Percentiles rank a stretch among this genome's conserved stretches.
Evolutionary conservation across 768 basidiomycete genomes (phyloP).

Genomic region (Lactarius quietus): DNA sequence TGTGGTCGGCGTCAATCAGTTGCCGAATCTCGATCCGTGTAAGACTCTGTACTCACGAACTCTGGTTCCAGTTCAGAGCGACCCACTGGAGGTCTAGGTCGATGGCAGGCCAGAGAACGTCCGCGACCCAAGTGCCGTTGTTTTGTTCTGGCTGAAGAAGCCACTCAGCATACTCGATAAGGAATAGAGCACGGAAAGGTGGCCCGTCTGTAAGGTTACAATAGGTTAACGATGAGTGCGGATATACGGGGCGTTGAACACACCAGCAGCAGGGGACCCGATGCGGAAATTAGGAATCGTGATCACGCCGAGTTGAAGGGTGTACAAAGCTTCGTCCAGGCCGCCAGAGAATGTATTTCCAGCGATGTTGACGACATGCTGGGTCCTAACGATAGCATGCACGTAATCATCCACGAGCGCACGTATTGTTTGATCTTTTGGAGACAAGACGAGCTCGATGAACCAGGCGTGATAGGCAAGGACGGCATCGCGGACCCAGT

Average conservation of each 20-base stretch:
- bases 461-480: not conserved
- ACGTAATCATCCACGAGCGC: not conserved
- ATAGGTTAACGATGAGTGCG: not conserved
- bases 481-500: not conserved
- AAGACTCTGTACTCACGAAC: not conserved
- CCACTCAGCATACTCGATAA: not conserved
- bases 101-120: not conserved
- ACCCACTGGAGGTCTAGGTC: not conserved
- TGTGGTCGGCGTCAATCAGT: not conserved
- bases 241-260: not conserved
- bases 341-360: not conserved
- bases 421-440: not conserved
- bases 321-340: not conserved
- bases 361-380: not conserved
- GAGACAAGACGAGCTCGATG: not conserved
- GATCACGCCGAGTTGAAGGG: not conserved
- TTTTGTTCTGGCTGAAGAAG: not conserved
- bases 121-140: not conserved
- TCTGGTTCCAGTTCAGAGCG: not conserved
- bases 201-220: not conserved
- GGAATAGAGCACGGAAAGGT: not conserved
- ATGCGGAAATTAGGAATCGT: not conserved
- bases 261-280: not conserved
- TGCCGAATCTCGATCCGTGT: not conserved
- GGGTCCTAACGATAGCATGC: not conserved